A percentile compares a stretch with the other conserved stretches of the same genome.
phyloP scores from a whole-genome alignment of 371 early-diverging fungal genomes.

The Mitosporidium daphniae region DNA sequence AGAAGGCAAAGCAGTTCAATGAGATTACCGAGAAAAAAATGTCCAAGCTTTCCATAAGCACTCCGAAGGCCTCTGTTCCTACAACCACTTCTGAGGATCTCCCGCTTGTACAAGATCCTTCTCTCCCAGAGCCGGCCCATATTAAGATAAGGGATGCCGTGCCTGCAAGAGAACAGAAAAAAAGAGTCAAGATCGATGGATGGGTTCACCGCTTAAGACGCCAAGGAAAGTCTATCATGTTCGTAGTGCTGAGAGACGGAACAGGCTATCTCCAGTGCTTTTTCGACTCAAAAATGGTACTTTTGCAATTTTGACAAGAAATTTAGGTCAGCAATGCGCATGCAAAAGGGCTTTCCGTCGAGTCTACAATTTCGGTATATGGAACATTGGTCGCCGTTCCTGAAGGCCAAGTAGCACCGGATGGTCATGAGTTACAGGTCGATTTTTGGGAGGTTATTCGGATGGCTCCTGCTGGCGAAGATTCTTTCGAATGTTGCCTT shows the following conservation, averaged over 20 bases:
- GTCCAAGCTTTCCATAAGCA: conserved; percentile 22
- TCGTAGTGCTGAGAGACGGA: conserved; percentile 66
- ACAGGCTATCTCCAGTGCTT: conserved; percentile 68
- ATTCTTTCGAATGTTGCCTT: conserved; percentile 19
- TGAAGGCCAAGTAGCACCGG: conserved; percentile 69
- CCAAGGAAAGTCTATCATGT: conserved; percentile 82
- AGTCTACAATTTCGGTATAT: conserved; percentile 50
- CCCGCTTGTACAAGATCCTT: conserved; percentile 24
- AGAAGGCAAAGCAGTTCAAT: conserved; percentile 23
- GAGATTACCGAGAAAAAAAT: conserved; percentile 16
- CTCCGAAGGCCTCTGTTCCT: conserved; percentile 25
- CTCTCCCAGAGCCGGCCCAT: conserved; percentile 28
- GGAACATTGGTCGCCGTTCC: conserved; percentile 52
- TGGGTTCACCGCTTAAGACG: conserved; percentile 80
- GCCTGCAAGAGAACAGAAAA: conserved; percentile 23
- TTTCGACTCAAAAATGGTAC: no score
- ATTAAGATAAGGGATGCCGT: conserved; percentile 34
- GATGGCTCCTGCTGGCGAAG: conserved; percentile 70
- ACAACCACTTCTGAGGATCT: conserved; percentile 24
- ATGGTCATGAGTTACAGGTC: conserved; percentile 55
- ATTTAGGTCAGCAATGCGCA: conserved; percentile 1
- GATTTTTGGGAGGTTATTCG: conserved; percentile 78
- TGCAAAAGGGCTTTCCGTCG: conserved; percentile 11
- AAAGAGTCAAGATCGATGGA: conserved; percentile 48
- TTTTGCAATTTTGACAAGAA: not conserved